Base-by-base conservation (phyloP, 352 stramenopile species). In the Globisporangium yorkense region DNA sequence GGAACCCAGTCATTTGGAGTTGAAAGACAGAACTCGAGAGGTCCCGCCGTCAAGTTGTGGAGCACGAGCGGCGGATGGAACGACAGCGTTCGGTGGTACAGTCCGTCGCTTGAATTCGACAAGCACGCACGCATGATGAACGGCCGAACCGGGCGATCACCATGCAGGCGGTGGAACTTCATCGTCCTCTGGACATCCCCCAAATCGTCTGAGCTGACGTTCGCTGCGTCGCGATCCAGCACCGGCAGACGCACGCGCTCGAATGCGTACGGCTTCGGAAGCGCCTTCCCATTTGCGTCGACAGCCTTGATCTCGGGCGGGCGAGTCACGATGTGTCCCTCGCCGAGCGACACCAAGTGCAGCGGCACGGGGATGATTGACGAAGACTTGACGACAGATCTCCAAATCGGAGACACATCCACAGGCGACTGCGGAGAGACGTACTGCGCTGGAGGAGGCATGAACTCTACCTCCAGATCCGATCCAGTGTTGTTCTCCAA, bases 401-500 rank as follows among this genome's bases (percentile, higher is more conserved):
- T 88, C 84, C 84, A 94, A 8, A 84, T 80, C 16, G 83, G 66
- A 35, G 61, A 21, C 46, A 54, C 69, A 35, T 62, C 65, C 6
- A 63, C 51, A 58, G 72, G 65, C 27, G 68, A 72, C 18, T 70
- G 57, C 7, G 67, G 63, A 27, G 80, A 80, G 10, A 63, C 59
- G 3, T 66, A 68, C 37, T 68, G 71, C n/a, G 71, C 58, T 51
- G 82, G 70, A 15, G 74, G 76, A 44, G 78, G 79, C 9, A 94
- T 64, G 59, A 92, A 89, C 53, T 96, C 84, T n/a, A 94, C 67
- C 59, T 94, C 79, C n/a, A 96, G 59, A 35, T 91, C 81, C 10
- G 84, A 92, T 2, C 74, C 77, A 0, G 84, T 94, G 56, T 91
- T 88, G 65, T 96, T 96, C 40, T 93, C 81, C 13, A 96, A 37